Conservation (phyloP, 129 eudicot genomes). For the Apium graveolens region DNA sequence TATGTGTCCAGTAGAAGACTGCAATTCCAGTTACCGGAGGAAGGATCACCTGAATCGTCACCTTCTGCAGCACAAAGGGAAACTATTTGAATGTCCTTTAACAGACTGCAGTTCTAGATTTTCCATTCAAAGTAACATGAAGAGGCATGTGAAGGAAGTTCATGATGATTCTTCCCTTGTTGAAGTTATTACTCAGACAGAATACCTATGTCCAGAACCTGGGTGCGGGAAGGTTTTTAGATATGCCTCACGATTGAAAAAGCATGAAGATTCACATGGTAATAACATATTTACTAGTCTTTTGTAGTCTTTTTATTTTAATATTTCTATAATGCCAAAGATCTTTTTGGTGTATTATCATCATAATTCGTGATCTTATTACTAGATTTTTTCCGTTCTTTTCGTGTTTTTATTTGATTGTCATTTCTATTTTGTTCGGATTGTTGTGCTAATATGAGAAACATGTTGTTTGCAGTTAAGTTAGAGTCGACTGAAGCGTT, state of each 20-base stretch:
- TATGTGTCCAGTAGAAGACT: constrained; percentile 55
- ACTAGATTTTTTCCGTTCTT: too few relatives aligned
- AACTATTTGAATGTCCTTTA: constrained; percentile 56
- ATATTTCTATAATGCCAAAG: background rate
- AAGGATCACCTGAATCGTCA: constrained; percentile 88
- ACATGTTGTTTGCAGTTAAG: constrained; percentile 38
- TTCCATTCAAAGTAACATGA: constrained; percentile 50
- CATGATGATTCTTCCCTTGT: constrained; percentile 30
- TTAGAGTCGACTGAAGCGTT: constrained; percentile 58
- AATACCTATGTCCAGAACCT: constrained; percentile 43
- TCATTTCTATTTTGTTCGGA: background rate
- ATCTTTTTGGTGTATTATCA: background rate
- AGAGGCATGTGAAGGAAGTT: constrained; percentile 56
- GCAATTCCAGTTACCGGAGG: constrained; percentile 67
- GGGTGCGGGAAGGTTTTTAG: constrained; percentile 83
- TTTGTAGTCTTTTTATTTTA: background rate
- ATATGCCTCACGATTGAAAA: constrained; percentile 50
- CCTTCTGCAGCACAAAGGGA: constrained; percentile 70
- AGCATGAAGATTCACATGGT: constrained; percentile 74
- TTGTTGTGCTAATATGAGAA: background rate
- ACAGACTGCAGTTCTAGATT: constrained; percentile 43
- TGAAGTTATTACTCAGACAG: constrained; percentile 20
- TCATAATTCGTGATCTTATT: background rate
- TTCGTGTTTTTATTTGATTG: background rate
- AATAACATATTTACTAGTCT: background rate